phyloP scores from a whole-genome alignment of 805 yeast genomes.

The Starmera amethionina region DNA sequence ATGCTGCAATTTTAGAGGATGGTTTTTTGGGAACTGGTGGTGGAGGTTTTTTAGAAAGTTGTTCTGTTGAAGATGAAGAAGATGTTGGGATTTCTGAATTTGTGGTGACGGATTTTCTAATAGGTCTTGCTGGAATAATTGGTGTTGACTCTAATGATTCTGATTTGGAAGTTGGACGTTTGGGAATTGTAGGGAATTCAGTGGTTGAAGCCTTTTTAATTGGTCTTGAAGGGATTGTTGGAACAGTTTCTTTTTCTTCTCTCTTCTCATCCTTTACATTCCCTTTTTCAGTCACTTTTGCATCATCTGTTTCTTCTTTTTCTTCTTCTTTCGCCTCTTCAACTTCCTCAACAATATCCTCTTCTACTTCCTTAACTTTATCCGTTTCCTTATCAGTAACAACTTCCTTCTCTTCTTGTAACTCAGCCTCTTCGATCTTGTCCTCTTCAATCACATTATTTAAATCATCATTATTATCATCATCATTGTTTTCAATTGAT shows the following conservation, averaged over 20 bases:
- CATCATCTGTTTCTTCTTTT: background rate
- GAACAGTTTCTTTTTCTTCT: background rate
- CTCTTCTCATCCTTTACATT: background rate
- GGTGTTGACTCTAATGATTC: slow-evolving; percentile 5
- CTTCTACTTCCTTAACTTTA: background rate
- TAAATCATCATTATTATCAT: background rate
- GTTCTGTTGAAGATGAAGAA: slow-evolving; percentile 3
- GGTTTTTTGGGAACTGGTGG: slow-evolving; percentile 73
- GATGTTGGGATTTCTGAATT: background rate
- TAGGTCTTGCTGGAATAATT: slow-evolving; percentile 19
- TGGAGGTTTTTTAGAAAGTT: slow-evolving; percentile 26
- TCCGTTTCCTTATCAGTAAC: background rate
- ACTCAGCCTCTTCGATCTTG: background rate
- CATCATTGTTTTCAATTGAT: slow-evolving; percentile 1
- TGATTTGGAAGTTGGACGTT: background rate
- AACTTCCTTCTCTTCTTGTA: background rate
- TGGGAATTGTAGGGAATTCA: background rate
- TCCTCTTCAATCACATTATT: background rate
- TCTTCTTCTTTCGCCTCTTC: background rate
- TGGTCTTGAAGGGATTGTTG: slow-evolving; percentile 3
- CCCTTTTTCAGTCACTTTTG: background rate
- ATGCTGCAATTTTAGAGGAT: slow-evolving; percentile 71
- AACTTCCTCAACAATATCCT: background rate
- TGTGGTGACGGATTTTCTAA: slow-evolving; percentile 1
- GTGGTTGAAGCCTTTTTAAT: background rate